Conservation (phyloP, 2,329 filamentous ascomycete species). For the Saccharata proteae region DNA sequence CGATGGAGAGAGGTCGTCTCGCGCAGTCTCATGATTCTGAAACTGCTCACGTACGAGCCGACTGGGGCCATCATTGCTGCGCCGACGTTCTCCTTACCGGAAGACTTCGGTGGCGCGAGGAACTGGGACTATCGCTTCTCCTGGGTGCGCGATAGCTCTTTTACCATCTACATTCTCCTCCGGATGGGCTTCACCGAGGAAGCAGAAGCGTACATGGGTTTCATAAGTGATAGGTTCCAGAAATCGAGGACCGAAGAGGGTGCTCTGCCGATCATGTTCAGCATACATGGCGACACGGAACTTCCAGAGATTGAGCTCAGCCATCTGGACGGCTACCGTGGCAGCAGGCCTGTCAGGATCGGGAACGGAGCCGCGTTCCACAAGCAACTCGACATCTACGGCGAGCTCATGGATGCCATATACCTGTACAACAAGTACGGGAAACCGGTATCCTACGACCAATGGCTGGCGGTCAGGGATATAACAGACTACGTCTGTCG, state of each 20-base stretch:
- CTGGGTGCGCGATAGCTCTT: conserved; percentile 67
- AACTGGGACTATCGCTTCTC: conserved; percentile 63
- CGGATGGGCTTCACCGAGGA: conserved; percentile 65
- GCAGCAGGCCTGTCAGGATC: conserved; percentile 60
- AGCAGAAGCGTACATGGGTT: conserved; percentile 66
- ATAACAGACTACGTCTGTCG: conserved; percentile 59
- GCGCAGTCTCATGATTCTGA: conserved; percentile 60
- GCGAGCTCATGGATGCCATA: conserved; percentile 64
- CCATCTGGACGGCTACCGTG: conserved; percentile 61
- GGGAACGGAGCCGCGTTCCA: conserved; percentile 69
- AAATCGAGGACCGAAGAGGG: conserved; percentile 48
- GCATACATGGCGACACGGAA: conserved; percentile 58
- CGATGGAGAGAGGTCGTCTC: conserved; percentile 61
- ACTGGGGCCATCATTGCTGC: conserved; percentile 67
- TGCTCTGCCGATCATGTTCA: conserved; percentile 69
- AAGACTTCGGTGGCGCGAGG: conserved; percentile 33
- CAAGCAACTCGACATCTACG: conserved; percentile 68
- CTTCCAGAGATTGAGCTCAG: conserved; percentile 58
- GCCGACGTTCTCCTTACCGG: conserved; percentile 65
- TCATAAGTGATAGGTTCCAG: conserved; percentile 60
- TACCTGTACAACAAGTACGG: conserved; percentile 73
- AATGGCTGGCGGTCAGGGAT: conserved; percentile 59
- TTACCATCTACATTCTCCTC: conserved; percentile 64
- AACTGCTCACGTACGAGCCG: conserved; percentile 66
- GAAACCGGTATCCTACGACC: conserved; percentile 61